Conservation (phyloP, 495 filamentous ascomycete genomes). For the Annulohypoxylon bovei region DNA sequence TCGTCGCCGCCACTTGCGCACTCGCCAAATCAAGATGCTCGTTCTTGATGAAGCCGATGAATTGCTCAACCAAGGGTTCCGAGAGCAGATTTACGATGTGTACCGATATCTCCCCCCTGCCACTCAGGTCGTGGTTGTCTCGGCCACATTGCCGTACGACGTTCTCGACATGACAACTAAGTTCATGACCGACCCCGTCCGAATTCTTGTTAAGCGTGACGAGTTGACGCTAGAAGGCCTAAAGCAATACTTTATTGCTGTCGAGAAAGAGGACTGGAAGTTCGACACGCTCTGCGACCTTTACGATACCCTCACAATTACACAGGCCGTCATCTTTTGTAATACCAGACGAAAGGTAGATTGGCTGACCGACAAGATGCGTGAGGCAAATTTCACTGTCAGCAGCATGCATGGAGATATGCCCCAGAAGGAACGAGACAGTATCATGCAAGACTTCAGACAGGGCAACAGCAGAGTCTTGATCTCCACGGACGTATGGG, state of each 20-base stretch:
- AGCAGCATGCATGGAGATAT: slow-evolving; percentile 99
- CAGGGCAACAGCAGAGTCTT: slow-evolving; percentile 95
- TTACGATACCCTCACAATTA: slow-evolving; percentile 99
- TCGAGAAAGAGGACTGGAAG: slow-evolving; percentile 99
- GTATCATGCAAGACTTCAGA: slow-evolving; percentile 99
- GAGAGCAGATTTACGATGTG: slow-evolving; percentile 99
- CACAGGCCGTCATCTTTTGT: slow-evolving; percentile 99
- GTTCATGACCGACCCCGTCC: slow-evolving; percentile 99
- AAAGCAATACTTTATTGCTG: slow-evolving; percentile 99
- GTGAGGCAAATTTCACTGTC: slow-evolving; percentile 96
- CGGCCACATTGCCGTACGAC: slow-evolving; percentile 96
- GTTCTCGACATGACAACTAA: slow-evolving; percentile 99
- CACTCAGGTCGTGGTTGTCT: slow-evolving; percentile 97
- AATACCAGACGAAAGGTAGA: slow-evolving; percentile 99
- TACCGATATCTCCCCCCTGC: slow-evolving; percentile 95
- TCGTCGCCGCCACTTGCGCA: slow-evolving; percentile 91
- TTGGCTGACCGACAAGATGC: slow-evolving; percentile 99
- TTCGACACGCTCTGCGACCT: slow-evolving; percentile 99
- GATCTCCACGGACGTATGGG: slow-evolving; percentile 98
- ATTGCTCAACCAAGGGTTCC: slow-evolving; percentile 88
- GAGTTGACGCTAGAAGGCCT: slow-evolving; percentile 98
- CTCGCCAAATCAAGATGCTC: slow-evolving; percentile 97
- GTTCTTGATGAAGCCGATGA: slow-evolving; percentile 99
- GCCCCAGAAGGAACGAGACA: slow-evolving; percentile 96
- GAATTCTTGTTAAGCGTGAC: slow-evolving; percentile 99